These are phyloP conservation scores for Termitomyces sp. DNA, from an alignment of 768 basidiomycete genomes.

Conservation along the genomic window DNA sequence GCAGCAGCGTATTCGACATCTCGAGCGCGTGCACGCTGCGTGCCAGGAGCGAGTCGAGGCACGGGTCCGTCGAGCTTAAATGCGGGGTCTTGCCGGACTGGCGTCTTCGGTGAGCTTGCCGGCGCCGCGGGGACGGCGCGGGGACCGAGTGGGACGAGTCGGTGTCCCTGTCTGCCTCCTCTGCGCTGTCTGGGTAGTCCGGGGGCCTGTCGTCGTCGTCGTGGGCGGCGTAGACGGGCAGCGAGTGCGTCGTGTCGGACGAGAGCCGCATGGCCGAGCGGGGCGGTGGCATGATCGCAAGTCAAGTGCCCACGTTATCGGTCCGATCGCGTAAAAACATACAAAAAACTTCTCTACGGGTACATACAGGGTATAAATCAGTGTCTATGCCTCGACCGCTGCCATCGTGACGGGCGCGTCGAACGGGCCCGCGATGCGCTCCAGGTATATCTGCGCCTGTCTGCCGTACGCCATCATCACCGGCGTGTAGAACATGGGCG, in stretches of 20 bases:
- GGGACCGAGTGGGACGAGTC: slow-evolving; percentile 47
- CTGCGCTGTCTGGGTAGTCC: slow-evolving; percentile 72
- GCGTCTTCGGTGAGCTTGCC: slow-evolving; percentile 16
- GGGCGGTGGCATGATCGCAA: neutral
- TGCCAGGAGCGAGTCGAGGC: slow-evolving; percentile 72
- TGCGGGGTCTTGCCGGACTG: slow-evolving; percentile 18
- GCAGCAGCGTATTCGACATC: slow-evolving; percentile 76
- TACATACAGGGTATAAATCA: neutral
- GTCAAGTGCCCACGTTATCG: slow-evolving; percentile 21
- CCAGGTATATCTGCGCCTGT: slow-evolving; percentile 29
- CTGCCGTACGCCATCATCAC: slow-evolving; percentile 25
- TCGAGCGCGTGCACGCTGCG: slow-evolving; percentile 83
- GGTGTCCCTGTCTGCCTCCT: slow-evolving; percentile 74
- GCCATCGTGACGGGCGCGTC: slow-evolving; percentile 21
- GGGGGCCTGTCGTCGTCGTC: slow-evolving; percentile 66
- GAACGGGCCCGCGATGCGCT: slow-evolving; percentile 51
- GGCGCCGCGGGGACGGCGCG: slow-evolving; percentile 22
- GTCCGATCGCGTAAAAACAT: neutral
- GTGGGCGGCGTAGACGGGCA: slow-evolving; percentile 54
- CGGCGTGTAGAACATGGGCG: slow-evolving; percentile 53
- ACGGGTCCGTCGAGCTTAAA: slow-evolving; percentile 36
- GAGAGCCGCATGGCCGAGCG: slow-evolving; percentile 53
- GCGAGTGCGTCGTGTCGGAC: slow-evolving; percentile 58
- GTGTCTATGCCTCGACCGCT: slow-evolving; percentile 1
- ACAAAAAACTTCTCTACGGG: neutral